These are phyloP conservation scores for Colletotrichum sp. DNA, from an alignment of 2,329 filamentous ascomycete species.

Conservation along the genomic window DNA sequence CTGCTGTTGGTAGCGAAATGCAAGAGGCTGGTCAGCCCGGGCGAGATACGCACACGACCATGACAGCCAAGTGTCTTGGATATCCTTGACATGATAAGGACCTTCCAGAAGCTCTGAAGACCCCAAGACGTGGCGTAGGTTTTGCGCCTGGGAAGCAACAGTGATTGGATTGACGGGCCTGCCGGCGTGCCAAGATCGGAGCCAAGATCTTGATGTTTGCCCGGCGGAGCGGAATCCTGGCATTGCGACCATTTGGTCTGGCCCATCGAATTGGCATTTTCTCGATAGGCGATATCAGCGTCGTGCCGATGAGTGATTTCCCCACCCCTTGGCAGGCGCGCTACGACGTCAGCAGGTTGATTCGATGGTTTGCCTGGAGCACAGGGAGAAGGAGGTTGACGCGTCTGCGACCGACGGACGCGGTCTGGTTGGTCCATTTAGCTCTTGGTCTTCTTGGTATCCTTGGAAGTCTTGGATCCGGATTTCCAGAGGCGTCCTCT, in stretches of 20 bases:
- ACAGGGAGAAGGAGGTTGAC: neutral
- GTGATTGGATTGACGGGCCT: neutral
- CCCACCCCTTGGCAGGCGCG: neutral
- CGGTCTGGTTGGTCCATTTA: neutral
- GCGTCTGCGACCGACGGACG: neutral
- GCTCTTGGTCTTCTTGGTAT: neutral
- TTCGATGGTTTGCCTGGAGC: neutral
- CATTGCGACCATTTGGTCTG: neutral
- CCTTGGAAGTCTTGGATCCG: neutral
- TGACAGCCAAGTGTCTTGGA: constrained; percentile 2
- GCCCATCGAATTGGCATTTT: neutral
- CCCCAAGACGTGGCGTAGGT: neutral
- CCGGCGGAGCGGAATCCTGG: neutral
- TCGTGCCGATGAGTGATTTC: neutral
- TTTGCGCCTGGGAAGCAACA: rapidly evolving
- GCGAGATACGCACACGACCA: neutral
- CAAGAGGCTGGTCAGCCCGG: neutral
- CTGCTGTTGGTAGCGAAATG: neutral
- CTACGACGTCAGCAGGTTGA: neutral
- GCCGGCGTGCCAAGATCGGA: neutral
- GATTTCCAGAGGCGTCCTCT: neutral
- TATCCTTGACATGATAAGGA: neutral
- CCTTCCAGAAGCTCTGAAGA: neutral
- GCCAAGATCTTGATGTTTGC: neutral
- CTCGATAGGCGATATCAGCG: neutral